Base-by-base conservation (phyloP, 2,329 filamentous ascomycete genomes). In the Aspergillus ustus region DNA sequence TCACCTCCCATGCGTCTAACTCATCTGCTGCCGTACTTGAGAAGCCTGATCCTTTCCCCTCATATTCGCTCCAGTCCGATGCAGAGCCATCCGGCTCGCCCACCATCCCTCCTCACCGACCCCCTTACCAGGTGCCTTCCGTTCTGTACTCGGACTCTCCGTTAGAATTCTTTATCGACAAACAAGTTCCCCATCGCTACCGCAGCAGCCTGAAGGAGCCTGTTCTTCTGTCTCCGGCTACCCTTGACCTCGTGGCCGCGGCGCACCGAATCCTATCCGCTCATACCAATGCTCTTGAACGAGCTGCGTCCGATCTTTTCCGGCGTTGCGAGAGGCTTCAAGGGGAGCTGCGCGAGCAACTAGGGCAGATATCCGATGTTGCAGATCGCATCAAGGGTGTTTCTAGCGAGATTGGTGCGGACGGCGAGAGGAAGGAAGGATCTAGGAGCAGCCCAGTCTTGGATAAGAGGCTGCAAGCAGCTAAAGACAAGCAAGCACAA, bases 21-120 rank as follows among this genome's bases (percentile, higher is more conserved):
- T 81, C 82, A 2, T 81, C 81, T 66, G 85, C 81, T 31, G 83
- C 80, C 4, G 74, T 78, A 56, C 80, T 85, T 52, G 85, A 88
- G 66, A 75, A 81, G 7, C 80, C 83, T 7, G 77, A 71, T 49
- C 66, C 72, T 4, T 67, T 75, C 52, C 70, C 73, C 2, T 67
- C 70, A 15, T 66, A 71, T 1, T 62, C 68, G 2, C 70, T 70
- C 50, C 73, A 75, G 29, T 53, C 70, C 6, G 72, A 69, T 31
- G 56, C 58, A 0, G 61, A 65, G 34, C 49, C 63, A 37, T 59
- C 69, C 17, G 64, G 67, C 4, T 69, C 73, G 40, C 66, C 72
- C 13, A 59, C 67, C 20, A 57, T 73, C 15, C 69, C 74, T 34
- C 77, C 76, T 52, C 72, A 71, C 31, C 73, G 80, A 19, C 72